Evolutionary conservation across 2,329 filamentous ascomycete genomes (phyloP).

Genomic region (Fusarium verticillioides): DNA sequence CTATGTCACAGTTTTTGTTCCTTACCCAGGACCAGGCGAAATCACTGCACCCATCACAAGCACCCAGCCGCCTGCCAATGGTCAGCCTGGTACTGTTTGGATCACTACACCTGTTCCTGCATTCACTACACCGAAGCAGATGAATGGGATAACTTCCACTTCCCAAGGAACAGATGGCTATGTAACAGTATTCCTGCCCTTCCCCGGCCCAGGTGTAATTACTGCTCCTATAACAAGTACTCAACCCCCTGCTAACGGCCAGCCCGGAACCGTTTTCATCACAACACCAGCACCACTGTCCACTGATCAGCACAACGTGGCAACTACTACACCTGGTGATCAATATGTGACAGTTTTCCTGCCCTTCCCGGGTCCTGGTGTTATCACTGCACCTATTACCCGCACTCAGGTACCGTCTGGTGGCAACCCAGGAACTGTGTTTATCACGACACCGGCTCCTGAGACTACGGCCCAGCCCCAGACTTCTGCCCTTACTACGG

Average conservation of each 20-base stretch:
- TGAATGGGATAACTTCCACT: not conserved
- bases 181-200: constrained; percentile 16
- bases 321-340: not conserved
- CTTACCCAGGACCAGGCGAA: not conserved
- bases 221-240: constrained; percentile 16
- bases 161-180: constrained; percentile 13
- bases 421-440: constrained; percentile 25
- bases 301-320: not conserved
- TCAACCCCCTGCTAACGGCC: not conserved
- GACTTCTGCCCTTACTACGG: not conserved
- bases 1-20: constrained; percentile 19
- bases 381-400: constrained; percentile 28
- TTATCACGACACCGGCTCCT: constrained; percentile 25
- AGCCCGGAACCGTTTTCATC: constrained; percentile 20
- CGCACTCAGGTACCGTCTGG: constrained; percentile 15
- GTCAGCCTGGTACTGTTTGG: constrained; percentile 18
- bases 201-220: constrained; percentile 7
- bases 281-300: constrained; percentile 6
- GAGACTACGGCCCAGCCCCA: not conserved
- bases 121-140: not conserved
- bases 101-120: constrained; percentile 6
- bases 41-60: constrained; percentile 19
- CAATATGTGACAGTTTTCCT: constrained; percentile 21
- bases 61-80: not conserved
- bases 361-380: constrained; percentile 18